phyloP scores from a whole-genome alignment of 257 asterid genomes.

The Scutellaria minor region DNA sequence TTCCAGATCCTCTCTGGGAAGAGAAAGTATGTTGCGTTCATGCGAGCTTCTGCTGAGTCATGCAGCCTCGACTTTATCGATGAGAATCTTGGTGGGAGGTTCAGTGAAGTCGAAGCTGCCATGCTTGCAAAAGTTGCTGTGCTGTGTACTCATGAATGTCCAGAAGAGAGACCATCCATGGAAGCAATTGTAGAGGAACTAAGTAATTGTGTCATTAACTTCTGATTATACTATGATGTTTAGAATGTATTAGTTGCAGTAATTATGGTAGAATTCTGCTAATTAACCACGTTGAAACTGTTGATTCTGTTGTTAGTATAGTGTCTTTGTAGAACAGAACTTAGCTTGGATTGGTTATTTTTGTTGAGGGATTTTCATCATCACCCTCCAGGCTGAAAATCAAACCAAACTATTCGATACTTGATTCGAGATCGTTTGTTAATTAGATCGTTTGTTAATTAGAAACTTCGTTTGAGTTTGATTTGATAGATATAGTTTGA shows the following conservation, averaged over 20 bases:
- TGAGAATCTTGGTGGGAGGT: constrained; percentile 56
- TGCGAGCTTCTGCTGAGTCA: constrained; percentile 63
- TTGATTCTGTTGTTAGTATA: constrained; percentile 38
- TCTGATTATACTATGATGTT: constrained; percentile 10
- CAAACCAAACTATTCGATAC: no score
- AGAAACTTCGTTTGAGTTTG: no score
- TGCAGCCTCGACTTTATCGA: constrained; percentile 67
- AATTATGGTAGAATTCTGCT: constrained; percentile 37
- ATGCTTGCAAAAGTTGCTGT: constrained; percentile 61
- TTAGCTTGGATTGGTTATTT: constrained; percentile 30
- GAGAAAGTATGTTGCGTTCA: constrained; percentile 48
- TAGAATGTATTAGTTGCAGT: constrained; percentile 29
- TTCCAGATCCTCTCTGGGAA: constrained; percentile 87
- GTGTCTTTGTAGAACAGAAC: neutral
- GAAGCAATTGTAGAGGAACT: constrained; percentile 56
- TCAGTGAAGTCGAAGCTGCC: constrained; percentile 59
- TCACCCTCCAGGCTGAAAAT: constrained; percentile 26
- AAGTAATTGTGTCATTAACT: constrained; percentile 28
- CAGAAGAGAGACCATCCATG: constrained; percentile 78
- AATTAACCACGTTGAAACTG: constrained; percentile 34
- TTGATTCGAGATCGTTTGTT: no score
- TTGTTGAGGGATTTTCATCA: constrained; percentile 31
- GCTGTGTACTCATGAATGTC: constrained; percentile 63
- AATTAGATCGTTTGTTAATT: no score
- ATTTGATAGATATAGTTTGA: no score